Conservation (phyloP, 2,329 filamentous ascomycete species). For the Cercospora sp. region DNA sequence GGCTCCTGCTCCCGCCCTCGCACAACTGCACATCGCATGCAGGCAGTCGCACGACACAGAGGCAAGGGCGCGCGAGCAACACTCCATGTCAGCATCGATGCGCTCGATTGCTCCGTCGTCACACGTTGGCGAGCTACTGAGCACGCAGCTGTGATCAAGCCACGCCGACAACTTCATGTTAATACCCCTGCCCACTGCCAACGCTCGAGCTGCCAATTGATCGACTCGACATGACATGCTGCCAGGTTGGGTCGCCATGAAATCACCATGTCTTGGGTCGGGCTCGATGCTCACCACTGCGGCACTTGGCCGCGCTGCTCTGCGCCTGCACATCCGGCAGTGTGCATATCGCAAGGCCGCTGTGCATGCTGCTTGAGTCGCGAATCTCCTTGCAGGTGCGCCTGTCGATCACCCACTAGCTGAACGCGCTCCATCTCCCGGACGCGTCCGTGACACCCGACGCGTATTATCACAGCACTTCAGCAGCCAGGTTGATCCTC, state of each 20-base stretch:
- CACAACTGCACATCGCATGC: background rate
- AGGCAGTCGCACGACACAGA: background rate
- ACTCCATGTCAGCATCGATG: background rate
- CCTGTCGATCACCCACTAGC: background rate
- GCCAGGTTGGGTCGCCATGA: background rate
- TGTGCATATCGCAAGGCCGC: background rate
- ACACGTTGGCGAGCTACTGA: background rate
- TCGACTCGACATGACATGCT: background rate
- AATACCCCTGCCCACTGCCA: background rate
- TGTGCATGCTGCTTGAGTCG: background rate
- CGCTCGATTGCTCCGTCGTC: background rate
- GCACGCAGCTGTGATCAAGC: background rate
- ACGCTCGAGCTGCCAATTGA: constrained; percentile 1
- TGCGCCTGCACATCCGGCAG: too few relatives aligned
- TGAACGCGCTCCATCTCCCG: background rate
- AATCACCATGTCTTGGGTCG: background rate
- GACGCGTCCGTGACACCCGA: background rate
- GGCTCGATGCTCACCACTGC: too few relatives aligned
- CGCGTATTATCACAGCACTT: background rate
- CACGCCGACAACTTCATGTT: background rate
- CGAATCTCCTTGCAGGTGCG: background rate
- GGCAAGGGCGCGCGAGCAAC: background rate
- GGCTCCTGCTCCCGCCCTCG: background rate
- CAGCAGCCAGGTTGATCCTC: background rate
- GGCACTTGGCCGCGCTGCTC: too few relatives aligned